Conservation (phyloP, 352 stramenopile species). For the Elongisporangium anandrum region DNA sequence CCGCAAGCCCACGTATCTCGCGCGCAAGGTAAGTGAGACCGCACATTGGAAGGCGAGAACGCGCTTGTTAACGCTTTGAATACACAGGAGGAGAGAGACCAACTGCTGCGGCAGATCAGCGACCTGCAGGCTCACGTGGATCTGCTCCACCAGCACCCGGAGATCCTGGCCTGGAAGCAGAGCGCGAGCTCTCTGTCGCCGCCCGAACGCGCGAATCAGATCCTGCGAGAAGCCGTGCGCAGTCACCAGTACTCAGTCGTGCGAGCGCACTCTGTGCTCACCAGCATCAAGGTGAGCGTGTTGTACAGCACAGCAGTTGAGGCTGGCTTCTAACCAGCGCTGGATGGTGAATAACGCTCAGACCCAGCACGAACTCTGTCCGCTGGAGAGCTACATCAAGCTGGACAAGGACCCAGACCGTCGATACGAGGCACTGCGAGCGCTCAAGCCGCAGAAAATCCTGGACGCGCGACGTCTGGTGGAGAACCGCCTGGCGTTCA, state of each 20-base stretch:
- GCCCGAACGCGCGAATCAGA: constrained; percentile 19
- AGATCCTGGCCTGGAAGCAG: constrained; percentile 20
- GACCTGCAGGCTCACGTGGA: constrained; percentile 25
- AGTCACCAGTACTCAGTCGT: constrained; percentile 28
- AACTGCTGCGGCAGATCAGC: constrained; percentile 28
- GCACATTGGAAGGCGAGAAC: background rate
- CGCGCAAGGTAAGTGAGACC: constrained; percentile 21
- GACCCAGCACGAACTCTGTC: constrained; percentile 20
- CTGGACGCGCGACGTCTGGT: constrained; percentile 30
- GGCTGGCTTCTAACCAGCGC: background rate
- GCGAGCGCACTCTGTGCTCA: constrained; percentile 29
- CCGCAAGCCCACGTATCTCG: constrained; percentile 33
- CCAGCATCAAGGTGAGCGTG: constrained; percentile 17
- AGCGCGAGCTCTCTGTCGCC: constrained; percentile 6
- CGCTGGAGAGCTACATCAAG: constrained; percentile 40
- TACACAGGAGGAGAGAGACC: constrained; percentile 28
- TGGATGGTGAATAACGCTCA: constrained; percentile 2
- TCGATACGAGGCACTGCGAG: constrained; percentile 21
- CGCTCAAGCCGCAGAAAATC: constrained; percentile 32
- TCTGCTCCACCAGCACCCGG: constrained; percentile 22
- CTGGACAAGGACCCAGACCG: constrained; percentile 21
- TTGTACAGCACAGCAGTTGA: background rate
- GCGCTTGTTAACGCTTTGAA: background rate
- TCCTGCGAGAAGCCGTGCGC: constrained; percentile 25
- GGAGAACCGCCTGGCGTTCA: constrained; percentile 37